These are phyloP conservation scores for Pseudisothecium myosuroides DNA, from an alignment of 225 moss, liverwort and hornwort species.

Conservation along the genomic window DNA sequence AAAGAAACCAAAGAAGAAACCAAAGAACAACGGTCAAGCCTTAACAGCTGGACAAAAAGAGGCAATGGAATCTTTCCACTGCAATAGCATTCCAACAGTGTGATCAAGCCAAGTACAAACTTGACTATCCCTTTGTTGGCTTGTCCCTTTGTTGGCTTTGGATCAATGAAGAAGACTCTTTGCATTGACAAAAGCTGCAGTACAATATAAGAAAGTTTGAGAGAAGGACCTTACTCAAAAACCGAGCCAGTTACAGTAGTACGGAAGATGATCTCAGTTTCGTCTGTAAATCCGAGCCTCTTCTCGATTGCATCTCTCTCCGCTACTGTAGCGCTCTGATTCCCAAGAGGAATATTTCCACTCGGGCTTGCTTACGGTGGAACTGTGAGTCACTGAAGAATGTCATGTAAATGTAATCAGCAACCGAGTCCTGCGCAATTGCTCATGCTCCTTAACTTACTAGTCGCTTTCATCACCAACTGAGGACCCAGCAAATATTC, in stretches of 20 bases:
- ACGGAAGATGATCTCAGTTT: neutral
- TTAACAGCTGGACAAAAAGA: too few species aligned
- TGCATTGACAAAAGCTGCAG: too few species aligned
- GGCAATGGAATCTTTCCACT: neutral
- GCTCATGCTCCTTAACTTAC: neutral
- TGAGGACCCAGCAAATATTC: neutral
- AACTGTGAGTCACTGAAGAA: neutral
- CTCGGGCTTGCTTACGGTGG: neutral
- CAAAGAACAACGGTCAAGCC: too few species aligned
- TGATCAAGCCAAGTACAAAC: neutral
- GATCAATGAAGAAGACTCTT: neutral
- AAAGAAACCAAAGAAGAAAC: too few species aligned
- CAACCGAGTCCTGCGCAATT: neutral
- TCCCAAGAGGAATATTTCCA: neutral
- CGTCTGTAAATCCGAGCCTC: neutral
- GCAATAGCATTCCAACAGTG: neutral
- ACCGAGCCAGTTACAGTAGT: neutral
- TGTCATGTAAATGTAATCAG: neutral
- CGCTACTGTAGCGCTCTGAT: too few species aligned
- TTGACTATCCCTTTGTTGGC: neutral
- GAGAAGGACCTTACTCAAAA: neutral
- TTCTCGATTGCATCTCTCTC: too few species aligned
- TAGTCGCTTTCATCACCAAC: neutral
- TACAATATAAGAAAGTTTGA: neutral
- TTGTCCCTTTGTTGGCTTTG: neutral